Conservation (phyloP, 2,329 filamentous ascomycete species). For the Trichophyton verrucosum region DNA sequence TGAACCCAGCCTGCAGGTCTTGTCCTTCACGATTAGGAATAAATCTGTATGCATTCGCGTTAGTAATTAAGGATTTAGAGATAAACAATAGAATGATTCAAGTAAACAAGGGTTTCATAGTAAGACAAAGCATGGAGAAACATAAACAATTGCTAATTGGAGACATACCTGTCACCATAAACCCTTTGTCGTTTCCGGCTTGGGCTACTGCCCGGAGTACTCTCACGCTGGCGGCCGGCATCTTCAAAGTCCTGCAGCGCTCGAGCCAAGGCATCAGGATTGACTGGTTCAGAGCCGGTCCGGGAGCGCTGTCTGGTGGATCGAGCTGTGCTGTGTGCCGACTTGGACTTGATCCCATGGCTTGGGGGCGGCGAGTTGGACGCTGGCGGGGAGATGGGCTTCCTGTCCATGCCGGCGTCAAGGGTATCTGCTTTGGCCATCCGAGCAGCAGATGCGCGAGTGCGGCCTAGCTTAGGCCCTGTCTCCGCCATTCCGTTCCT, state of each 20-base stretch:
- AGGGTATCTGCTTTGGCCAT: background rate
- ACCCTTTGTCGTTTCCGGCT: slow-evolving; percentile 57
- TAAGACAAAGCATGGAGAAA: background rate
- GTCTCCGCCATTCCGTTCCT: slow-evolving; percentile 3
- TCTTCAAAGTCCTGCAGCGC: slow-evolving; percentile 52
- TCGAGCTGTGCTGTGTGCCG: slow-evolving; percentile 11
- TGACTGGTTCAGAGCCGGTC: slow-evolving; percentile 41
- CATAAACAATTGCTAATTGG: background rate
- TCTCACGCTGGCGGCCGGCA: slow-evolving; percentile 45
- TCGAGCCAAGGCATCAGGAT: slow-evolving; percentile 47
- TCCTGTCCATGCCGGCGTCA: slow-evolving; percentile 9
- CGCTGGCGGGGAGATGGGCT: slow-evolving; percentile 40
- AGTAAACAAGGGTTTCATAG: background rate
- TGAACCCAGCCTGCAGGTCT: slow-evolving; percentile 87
- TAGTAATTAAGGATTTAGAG: background rate
- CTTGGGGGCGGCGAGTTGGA: slow-evolving; percentile 50
- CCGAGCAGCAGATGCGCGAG: background rate
- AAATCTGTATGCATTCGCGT: slow-evolving; percentile 49
- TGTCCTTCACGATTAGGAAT: slow-evolving; percentile 90
- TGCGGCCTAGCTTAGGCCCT: background rate
- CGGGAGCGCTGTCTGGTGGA: slow-evolving; percentile 18
- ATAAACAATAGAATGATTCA: background rate
- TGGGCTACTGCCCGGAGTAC: slow-evolving; percentile 52
- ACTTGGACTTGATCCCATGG: slow-evolving; percentile 34
- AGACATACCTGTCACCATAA: slow-evolving; percentile 47